Conservation (phyloP, 106 monocot genomes). For the Apostasia ramifera region DNA sequence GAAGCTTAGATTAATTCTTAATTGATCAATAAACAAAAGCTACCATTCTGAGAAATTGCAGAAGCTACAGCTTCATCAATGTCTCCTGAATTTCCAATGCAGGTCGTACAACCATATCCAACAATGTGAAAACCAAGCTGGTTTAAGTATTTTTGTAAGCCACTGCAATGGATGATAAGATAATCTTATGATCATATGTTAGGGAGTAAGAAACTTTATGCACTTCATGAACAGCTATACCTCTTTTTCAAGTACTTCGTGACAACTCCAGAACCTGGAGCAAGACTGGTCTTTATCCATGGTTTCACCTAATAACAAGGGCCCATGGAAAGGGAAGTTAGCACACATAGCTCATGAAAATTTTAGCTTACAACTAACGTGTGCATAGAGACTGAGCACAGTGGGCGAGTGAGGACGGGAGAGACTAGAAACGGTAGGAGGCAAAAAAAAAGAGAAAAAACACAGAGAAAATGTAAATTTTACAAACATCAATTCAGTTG, state of each 20-base stretch:
- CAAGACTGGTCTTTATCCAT: slow-evolving; percentile 96
- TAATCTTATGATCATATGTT: not conserved
- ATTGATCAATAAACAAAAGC: not conserved
- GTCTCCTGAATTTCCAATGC: slow-evolving; percentile 98
- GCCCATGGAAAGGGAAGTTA: too few relatives aligned
- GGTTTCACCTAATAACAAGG: slow-evolving; percentile 59
- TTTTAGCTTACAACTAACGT: too few relatives aligned
- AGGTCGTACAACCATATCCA: slow-evolving; percentile 97
- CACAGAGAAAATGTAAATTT: not conserved
- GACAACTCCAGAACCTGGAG: slow-evolving; percentile 91
- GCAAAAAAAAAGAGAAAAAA: too few relatives aligned
- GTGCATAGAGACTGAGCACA: too few relatives aligned
- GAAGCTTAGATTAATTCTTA: not conserved
- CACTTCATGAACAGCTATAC: slow-evolving; percentile 14
- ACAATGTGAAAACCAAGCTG: slow-evolving; percentile 91
- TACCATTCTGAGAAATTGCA: slow-evolving; percentile 91
- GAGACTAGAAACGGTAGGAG: not conserved
- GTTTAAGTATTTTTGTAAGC: slow-evolving; percentile 84
- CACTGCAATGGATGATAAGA: slow-evolving; percentile 37
- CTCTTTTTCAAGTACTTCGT: slow-evolving; percentile 81
- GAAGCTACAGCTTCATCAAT: slow-evolving; percentile 76
- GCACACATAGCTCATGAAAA: too few relatives aligned
- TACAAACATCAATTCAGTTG: not conserved
- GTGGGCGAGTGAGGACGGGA: not conserved
- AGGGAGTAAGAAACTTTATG: not conserved